These are phyloP conservation scores for Chrysosporium queenslandicum DNA, from an alignment of 2,329 filamentous ascomycete genomes.

Conservation along the genomic window DNA sequence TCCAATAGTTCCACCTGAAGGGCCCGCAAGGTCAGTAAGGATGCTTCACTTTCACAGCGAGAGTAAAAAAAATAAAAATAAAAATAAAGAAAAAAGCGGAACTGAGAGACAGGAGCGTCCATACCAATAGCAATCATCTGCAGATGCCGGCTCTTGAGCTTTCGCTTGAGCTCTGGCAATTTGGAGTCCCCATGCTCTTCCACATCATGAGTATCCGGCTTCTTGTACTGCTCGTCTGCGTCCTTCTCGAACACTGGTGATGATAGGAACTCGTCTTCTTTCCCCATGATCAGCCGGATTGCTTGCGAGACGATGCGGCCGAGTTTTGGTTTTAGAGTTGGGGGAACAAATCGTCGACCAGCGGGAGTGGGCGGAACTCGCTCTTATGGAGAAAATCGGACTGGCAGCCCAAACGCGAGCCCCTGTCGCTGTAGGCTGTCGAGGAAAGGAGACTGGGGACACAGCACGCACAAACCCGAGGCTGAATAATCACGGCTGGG, in stretches of 20 bases:
- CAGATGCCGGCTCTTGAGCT: conserved; percentile 74
- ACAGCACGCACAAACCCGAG: neutral
- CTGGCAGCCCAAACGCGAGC: neutral
- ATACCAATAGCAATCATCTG: conserved; percentile 92
- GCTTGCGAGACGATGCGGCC: neutral
- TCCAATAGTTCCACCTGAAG: conserved; percentile 53
- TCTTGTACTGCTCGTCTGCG: neutral
- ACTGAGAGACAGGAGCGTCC: neutral
- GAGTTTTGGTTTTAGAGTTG: neutral
- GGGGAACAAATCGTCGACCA: neutral
- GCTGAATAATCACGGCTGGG: neutral
- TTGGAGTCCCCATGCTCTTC: conserved; percentile 45
- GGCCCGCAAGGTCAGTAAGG: neutral
- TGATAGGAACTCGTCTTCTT: neutral
- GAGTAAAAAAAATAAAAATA: neutral
- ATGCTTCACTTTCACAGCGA: neutral
- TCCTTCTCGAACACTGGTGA: neutral
- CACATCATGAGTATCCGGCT: conserved; percentile 20
- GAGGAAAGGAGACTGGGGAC: neutral
- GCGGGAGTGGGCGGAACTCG: neutral
- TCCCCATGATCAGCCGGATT: neutral
- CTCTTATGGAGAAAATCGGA: neutral
- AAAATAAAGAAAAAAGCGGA: neutral
- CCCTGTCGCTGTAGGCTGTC: neutral
- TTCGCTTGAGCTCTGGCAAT: conserved; percentile 56